These are phyloP conservation scores for Actinidia polygama DNA, from an alignment of 179 eudicot genomes.

Conservation along the genomic window DNA sequence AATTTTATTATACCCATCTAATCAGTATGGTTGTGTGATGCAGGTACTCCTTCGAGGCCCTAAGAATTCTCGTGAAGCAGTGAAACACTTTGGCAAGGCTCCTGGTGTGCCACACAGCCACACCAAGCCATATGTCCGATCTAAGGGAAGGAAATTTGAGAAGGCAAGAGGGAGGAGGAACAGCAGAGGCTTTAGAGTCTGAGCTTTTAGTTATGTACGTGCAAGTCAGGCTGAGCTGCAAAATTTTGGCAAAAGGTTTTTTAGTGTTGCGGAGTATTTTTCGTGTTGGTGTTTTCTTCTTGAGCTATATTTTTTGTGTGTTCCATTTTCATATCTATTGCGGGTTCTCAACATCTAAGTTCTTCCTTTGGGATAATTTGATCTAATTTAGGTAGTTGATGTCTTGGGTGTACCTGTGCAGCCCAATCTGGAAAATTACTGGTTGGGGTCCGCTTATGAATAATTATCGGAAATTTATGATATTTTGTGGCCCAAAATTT, in stretches of 20 bases:
- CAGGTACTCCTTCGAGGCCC: slow-evolving; percentile 93
- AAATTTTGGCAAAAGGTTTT: not conserved
- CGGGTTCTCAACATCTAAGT: not conserved
- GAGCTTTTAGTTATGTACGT: slow-evolving; percentile 14
- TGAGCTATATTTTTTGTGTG: not conserved
- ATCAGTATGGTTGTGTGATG: not conserved
- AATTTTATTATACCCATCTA: not conserved
- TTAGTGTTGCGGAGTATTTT: not conserved
- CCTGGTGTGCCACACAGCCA: slow-evolving; percentile 97
- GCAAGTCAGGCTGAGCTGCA: not conserved
- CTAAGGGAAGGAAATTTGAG: slow-evolving; percentile 87
- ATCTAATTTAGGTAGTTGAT: no score
- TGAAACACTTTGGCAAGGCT: slow-evolving; percentile 89
- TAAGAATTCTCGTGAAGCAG: slow-evolving; percentile 85
- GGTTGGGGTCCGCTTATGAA: no score
- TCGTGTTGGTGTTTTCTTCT: not conserved
- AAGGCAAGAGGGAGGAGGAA: slow-evolving; percentile 85
- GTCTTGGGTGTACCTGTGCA: no score
- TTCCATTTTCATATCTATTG: slow-evolving; percentile 3
- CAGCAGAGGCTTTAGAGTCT: slow-evolving; percentile 80
- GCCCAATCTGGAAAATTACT: no score
- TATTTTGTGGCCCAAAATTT: no score
- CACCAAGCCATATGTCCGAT: slow-evolving; percentile 86
- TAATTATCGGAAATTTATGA: no score
- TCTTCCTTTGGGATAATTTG: not conserved